Evolutionary conservation across 2,329 filamentous ascomycete genomes (phyloP).

Genomic region (Peltaster fructicola): DNA sequence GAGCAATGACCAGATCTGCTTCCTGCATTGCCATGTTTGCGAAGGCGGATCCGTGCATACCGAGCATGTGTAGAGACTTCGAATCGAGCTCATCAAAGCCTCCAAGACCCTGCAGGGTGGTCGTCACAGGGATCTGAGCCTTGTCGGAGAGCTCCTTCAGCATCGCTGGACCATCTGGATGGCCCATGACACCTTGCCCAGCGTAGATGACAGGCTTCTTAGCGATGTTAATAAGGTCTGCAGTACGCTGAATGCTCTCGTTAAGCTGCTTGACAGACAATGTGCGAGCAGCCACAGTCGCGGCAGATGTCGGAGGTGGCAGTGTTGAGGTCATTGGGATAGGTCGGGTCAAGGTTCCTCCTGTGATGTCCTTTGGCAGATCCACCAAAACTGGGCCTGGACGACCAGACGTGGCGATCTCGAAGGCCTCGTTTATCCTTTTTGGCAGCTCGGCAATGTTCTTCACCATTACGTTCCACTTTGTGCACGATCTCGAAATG

Average conservation of each 20-base stretch:
- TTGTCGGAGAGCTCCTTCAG: constrained; percentile 81
- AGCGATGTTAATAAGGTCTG: constrained; percentile 64
- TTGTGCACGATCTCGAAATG: constrained; percentile 87
- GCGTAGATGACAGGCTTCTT: constrained; percentile 95
- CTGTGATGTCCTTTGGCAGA: constrained; percentile 90
- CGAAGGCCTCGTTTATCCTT: constrained; percentile 93
- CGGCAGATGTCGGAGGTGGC: constrained; percentile 69
- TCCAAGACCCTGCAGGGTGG: constrained; percentile 84
- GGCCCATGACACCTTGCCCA: constrained; percentile 71
- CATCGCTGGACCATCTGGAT: constrained; percentile 59
- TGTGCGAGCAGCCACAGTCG: constrained; percentile 63
- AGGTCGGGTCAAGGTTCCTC: constrained; percentile 60
- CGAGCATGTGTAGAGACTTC: constrained; percentile 93
- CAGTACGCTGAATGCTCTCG: constrained; percentile 56
- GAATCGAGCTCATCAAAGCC: constrained; percentile 83
- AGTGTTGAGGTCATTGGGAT: constrained; percentile 61
- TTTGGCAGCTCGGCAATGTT: constrained; percentile 81
- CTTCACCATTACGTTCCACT: constrained; percentile 99
- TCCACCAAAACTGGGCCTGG: constrained; percentile 92
- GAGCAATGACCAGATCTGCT: constrained; percentile 84
- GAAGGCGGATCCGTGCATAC: constrained; percentile 94
- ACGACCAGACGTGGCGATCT: constrained; percentile 86
- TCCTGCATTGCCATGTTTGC: constrained; percentile 98
- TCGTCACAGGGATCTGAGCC: constrained; percentile 82
- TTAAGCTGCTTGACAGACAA: constrained; percentile 55